These are phyloP conservation scores for Dillenia turbinata DNA, from an alignment of 164 flowering plant genomes.

Conservation along the genomic window DNA sequence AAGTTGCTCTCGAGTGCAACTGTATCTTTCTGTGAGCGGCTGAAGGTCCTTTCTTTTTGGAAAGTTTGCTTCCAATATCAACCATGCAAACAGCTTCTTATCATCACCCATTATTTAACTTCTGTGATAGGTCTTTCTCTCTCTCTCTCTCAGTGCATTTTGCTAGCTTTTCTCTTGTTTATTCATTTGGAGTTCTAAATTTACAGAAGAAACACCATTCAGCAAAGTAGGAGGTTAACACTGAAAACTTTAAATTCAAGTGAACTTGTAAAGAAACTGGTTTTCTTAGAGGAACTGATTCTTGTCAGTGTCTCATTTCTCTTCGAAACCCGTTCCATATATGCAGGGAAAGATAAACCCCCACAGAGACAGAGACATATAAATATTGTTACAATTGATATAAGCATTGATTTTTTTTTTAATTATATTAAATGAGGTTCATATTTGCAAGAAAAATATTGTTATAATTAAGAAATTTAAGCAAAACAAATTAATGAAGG, in stretches of 20 bases:
- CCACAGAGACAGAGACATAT: no score
- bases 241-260: not conserved
- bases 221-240: constrained; percentile 8
- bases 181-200: not conserved
- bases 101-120: constrained; percentile 14
- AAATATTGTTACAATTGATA: no score
- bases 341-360: no score
- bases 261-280: constrained; percentile 5
- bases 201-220: constrained; percentile 25
- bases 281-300: constrained; percentile 8
- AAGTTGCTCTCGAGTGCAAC: no score
- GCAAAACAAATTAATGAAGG: no score
- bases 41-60: no score
- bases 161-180: not conserved
- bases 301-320: constrained; percentile 12
- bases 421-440: no score
- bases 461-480: no score
- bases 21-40: no score
- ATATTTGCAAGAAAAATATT: no score
- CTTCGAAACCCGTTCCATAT: constrained; percentile 5
- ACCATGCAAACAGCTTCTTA: constrained; percentile 30
- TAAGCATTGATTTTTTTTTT: no score
- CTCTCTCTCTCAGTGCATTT: not conserved
- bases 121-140: constrained; percentile 26
- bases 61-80: not conserved